A percentile compares a stretch with the other conserved stretches of the same genome.
Conservation (phyloP, 1,284 basidiomycete species). For the Ustilago cynodontis region DNA sequence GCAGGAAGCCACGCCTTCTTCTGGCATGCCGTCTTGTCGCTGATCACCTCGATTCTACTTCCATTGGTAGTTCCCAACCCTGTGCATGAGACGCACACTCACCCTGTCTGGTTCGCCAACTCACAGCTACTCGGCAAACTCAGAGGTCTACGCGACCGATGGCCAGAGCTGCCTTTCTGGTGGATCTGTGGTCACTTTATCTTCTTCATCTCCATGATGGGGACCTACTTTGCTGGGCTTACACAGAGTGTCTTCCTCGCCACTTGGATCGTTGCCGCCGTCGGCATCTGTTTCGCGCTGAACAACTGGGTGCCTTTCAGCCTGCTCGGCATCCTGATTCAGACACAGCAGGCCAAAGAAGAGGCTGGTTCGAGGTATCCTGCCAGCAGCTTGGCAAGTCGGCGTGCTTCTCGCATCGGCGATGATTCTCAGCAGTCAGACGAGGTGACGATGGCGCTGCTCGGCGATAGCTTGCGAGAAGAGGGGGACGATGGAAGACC, state of each 20-base stretch:
- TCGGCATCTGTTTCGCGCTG: constrained; percentile 73
- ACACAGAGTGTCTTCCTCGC: constrained; percentile 70
- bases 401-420: background rate
- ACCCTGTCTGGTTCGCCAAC: constrained; percentile 19
- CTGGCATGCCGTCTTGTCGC: constrained; percentile 79
- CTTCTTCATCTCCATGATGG: constrained; percentile 54
- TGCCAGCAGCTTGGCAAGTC: background rate
- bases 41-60: constrained; percentile 78
- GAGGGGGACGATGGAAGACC: constrained; percentile 7
- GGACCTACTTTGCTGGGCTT: constrained; percentile 52
- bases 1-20: constrained; percentile 86
- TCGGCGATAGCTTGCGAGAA: constrained; percentile 22
- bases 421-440: constrained; percentile 14
- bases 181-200: constrained; percentile 61
- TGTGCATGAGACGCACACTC: constrained; percentile 19
- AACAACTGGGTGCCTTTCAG: constrained; percentile 72
- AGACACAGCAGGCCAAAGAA: constrained; percentile 33
- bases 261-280: constrained; percentile 72
- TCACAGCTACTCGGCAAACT: constrained; percentile 16
- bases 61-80: constrained; percentile 77
- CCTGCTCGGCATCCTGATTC: constrained; percentile 66
- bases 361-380: background rate
- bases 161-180: constrained; percentile 52
- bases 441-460: constrained; percentile 47
- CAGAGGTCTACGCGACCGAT: constrained; percentile 21